Percentiles rank a stretch among this genome's conserved stretches.
Conservation (phyloP, 176 grass and related monocot genomes). For the Oryza meyeriana region DNA sequence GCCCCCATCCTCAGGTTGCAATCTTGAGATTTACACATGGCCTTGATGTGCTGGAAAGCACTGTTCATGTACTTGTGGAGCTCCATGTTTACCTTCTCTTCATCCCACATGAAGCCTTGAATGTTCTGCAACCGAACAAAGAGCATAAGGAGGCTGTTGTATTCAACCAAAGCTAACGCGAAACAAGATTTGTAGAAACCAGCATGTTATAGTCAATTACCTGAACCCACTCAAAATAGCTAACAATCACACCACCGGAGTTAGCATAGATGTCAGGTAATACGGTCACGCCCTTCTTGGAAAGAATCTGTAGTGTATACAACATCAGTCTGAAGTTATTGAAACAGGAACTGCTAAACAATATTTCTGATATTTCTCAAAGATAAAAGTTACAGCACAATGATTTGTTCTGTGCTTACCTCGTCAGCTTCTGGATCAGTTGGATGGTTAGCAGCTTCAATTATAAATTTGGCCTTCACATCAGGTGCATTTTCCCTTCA, state of each 20-base stretch:
- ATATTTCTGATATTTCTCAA: neutral
- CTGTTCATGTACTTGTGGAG: slow-evolving; percentile 91
- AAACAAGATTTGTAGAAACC: neutral
- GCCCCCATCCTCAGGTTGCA: slow-evolving; percentile 98
- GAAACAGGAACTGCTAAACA: neutral
- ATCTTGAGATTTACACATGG: slow-evolving; percentile 76
- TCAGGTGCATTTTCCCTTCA: slow-evolving; percentile 86
- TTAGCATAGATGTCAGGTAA: slow-evolving; percentile 98
- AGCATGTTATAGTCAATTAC: slow-evolving; percentile 38
- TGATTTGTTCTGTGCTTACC: slow-evolving; percentile 31
- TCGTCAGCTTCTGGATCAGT: slow-evolving; percentile 98
- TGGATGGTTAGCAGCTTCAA: slow-evolving; percentile 97
- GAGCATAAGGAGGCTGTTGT: neutral
- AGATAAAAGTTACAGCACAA: neutral
- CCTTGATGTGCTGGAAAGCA: slow-evolving; percentile 75
- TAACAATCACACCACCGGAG: slow-evolving; percentile 89
- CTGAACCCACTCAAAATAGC: slow-evolving; percentile 99
- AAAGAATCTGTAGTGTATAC: slow-evolving; percentile 56
- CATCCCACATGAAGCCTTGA: slow-evolving; percentile 99
- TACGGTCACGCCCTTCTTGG: slow-evolving; percentile 80
- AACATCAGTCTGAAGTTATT: slow-evolving; percentile 10
- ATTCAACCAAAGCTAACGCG: slow-evolving; percentile 8
- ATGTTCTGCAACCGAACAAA: slow-evolving; percentile 63
- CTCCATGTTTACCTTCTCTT: slow-evolving; percentile 94
- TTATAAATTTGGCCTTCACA: slow-evolving; percentile 89